Base-by-base conservation (phyloP, 306 rosid genomes). In the Styphnolobium japonicum region DNA sequence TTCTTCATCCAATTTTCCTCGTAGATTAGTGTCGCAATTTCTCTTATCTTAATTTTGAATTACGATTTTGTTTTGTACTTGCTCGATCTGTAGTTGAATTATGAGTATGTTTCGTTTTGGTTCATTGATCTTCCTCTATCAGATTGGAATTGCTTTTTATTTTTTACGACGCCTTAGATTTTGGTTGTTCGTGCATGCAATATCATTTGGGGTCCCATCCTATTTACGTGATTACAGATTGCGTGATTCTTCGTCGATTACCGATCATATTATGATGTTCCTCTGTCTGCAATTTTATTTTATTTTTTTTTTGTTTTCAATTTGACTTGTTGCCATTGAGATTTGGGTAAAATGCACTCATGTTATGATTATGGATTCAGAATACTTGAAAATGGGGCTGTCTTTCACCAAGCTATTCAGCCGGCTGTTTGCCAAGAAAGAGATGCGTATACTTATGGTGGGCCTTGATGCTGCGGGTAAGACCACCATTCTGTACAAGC, bases 391-490 rank as follows among this genome's bases (percentile, higher is more conserved):
- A 84, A 94, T 94, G 98, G 98, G 98, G 90, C 77, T 94, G 84
- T 90, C 98, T 25, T 94, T 94, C 94, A 88, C 97, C 57, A 94
- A 94, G 94, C 86, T 93, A 6, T 94, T 92, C 78, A 94, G 97
- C 82, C 88, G 96, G 81, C 92, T 94, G 29, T 94, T 94, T 81
- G 97, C 98, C 72, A 93, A 93, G 96, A 92, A 85, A 68, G 98
- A 93, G 92, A 93, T 93, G 98, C 92, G 98, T 65, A 93, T 93
- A 27, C 98, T 93, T 8, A 93, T 93, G 98, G 98, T 93, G 81
- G 98, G 98, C 81, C 98, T 92, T 16, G 97, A 93, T 85, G 98
- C 98, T 10, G 98, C 98, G 56, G 98, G 98, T 91, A 93, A 93
- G 93, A 93, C 98, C 10, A 93, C 97, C 80, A 93, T 93, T 71